Base-by-base conservation (phyloP, 2,329 filamentous ascomycete species). In the Pyrenochaeta sp. region DNA sequence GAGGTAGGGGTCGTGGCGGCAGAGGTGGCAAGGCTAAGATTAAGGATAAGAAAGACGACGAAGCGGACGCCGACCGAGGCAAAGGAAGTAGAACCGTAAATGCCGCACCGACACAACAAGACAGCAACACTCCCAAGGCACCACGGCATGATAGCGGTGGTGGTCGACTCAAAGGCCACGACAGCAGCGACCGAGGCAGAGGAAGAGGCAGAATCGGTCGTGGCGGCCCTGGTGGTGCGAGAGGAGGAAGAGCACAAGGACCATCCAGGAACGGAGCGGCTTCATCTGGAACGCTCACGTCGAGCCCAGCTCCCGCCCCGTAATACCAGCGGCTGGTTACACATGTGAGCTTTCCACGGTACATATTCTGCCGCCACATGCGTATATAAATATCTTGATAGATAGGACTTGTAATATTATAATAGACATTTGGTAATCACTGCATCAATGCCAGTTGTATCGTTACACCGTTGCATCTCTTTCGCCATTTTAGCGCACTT, bases 11-110 rank as follows among this genome's bases (percentile, higher is more conserved):
- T 8, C 13, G 36, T n/a, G 37, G 43, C 22, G 40, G 34, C 3
- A 45, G 32, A 49, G 57, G 50, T 2, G 7, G 34, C 1, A 71
- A 67, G 39, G 54, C 55, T 1, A 67, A 65, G 19, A 59, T 52
- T 7, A 75, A 72, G 40, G 70, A 71, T 5, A 74, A 71, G 56
- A 71, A 69, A 19, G 65, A 67, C 1, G 66, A 56, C 0, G 63
- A 64, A 0, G 58, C 64, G 0, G 61, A 65, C 3, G 56, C 36
- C 6, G 62, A 61, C 13, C 46, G 54, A 3, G 64, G 51, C 8
- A 72, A 66, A 54, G 68, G 40, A 27, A 69, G 51, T 25, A 58
- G 52, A 15, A 66, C 66, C 28, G 58, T 52, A 2, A 58, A 44
- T 19, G 50, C 48, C 13, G 56, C 54, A 2, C 47, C 57, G 2